Evolutionary conservation across 768 basidiomycete genomes (phyloP).

Genomic region (Ramaria rubella): DNA sequence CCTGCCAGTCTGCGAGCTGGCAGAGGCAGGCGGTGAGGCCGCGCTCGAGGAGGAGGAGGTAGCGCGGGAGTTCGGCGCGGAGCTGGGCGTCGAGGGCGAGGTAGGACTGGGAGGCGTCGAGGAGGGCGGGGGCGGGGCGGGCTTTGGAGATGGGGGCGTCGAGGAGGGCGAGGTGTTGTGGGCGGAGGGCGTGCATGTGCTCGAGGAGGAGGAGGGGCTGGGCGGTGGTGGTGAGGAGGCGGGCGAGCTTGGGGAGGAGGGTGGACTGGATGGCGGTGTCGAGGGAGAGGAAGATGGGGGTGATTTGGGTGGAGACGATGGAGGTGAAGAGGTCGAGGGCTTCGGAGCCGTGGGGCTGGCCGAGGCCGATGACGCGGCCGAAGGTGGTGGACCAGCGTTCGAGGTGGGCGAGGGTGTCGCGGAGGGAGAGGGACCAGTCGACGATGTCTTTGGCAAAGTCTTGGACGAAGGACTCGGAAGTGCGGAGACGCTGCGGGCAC

Average conservation of each 20-base stretch:
- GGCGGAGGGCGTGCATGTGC: conserved; percentile 68
- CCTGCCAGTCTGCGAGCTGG: conserved; percentile 51
- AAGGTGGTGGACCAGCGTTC: conserved; percentile 60
- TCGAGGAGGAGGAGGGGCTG: conserved; percentile 60
- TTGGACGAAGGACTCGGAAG: conserved; percentile 51
- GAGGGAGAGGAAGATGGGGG: conserved; percentile 46
- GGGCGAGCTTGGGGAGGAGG: conserved; percentile 51
- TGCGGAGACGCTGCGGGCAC: conserved; percentile 18
- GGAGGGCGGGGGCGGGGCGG: conserved; percentile 57
- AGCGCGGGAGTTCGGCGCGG: conserved; percentile 60
- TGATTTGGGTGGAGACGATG: conserved; percentile 48
- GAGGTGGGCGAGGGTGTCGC: conserved; percentile 42
- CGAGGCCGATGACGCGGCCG: conserved; percentile 43
- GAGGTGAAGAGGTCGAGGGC: conserved; percentile 41
- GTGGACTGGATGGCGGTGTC: conserved; percentile 46
- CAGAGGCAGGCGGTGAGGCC: conserved; percentile 49
- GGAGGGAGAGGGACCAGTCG: conserved; percentile 55
- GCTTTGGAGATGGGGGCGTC: conserved; percentile 61
- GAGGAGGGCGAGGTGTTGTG: conserved; percentile 63
- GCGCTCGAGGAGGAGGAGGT: conserved; percentile 50
- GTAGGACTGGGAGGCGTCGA: conserved; percentile 72
- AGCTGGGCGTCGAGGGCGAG: conserved; percentile 71
- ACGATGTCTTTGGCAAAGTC: conserved; percentile 55
- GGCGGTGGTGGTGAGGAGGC: conserved; percentile 51
- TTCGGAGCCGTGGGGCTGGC: conserved; percentile 26